Conservation (phyloP, 306 rosid species). For the Boehmeria nivea region DNA sequence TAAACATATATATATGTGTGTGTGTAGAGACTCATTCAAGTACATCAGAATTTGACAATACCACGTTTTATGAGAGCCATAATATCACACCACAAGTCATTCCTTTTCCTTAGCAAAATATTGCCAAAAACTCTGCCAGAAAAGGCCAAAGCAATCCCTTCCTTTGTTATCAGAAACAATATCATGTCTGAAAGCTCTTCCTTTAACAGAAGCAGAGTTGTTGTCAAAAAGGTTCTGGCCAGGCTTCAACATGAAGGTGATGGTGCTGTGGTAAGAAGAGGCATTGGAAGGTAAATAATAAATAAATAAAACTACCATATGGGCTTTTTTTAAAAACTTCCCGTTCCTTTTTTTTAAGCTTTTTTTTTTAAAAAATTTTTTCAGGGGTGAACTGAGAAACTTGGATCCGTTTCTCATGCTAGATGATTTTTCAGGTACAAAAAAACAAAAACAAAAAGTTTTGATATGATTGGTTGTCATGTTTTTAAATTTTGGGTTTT, state of each 20-base stretch:
- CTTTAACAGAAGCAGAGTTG: conserved; percentile 51
- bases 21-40: too few relatives aligned
- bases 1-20: not conserved
- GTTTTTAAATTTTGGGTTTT: too few relatives aligned
- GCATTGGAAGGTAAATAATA: conserved; percentile 43
- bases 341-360: too few relatives aligned
- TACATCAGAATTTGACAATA: too few relatives aligned
- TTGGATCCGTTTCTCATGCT: conserved; percentile 62
- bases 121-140: conserved; percentile 1
- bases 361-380: not conserved
- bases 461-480: too few relatives aligned
- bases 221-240: conserved; percentile 45
- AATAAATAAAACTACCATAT: not conserved
- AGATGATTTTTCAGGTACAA: conserved; percentile 48
- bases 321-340: too few relatives aligned
- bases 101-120: not conserved
- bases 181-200: conserved; percentile 50
- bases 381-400: conserved; percentile 40
- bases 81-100: too few relatives aligned
- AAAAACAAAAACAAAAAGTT: not conserved
- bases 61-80: conserved; percentile 14
- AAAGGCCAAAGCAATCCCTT: too few relatives aligned
- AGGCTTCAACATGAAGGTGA: conserved; percentile 39
- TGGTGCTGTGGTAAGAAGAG: conserved; percentile 49
- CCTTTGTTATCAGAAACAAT: conserved; percentile 5